phyloP scores from a whole-genome alignment of 2,329 filamentous ascomycete genomes.

The Aspergillus ibericus region DNA sequence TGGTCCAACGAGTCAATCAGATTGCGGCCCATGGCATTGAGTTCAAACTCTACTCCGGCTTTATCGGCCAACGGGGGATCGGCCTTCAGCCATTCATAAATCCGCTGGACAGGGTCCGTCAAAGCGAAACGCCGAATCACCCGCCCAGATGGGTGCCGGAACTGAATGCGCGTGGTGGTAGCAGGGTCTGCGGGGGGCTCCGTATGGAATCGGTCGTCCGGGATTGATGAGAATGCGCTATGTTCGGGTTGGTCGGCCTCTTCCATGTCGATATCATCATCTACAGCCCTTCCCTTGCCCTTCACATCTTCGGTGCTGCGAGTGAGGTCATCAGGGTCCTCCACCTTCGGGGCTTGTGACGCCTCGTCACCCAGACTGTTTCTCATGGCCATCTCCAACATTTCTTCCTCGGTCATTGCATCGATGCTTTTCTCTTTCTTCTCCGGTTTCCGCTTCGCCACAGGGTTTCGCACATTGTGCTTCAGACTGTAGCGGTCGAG shows the following conservation, averaged over 20 bases:
- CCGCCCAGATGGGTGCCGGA: constrained; percentile 79
- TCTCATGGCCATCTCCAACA: constrained; percentile 89
- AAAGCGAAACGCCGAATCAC: constrained; percentile 83
- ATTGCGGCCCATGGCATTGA: constrained; percentile 85
- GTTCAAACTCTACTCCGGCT: constrained; percentile 75
- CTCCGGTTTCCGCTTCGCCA: constrained; percentile 74
- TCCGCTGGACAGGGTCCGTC: constrained; percentile 71
- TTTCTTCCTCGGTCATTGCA: constrained; percentile 94
- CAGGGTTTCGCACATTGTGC: constrained; percentile 86
- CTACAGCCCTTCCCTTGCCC: constrained; percentile 51
- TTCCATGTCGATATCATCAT: constrained; percentile 38
- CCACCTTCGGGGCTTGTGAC: constrained; percentile 52
- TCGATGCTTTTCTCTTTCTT: constrained; percentile 72
- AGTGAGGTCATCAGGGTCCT: constrained; percentile 87
- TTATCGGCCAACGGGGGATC: constrained; percentile 75
- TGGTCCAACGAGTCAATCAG: constrained; percentile 72
- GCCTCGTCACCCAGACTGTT: constrained; percentile 71
- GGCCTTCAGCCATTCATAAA: constrained; percentile 97
- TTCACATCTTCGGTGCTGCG: constrained; percentile 56
- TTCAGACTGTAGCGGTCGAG: constrained; percentile 94
- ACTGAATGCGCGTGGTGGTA: constrained; percentile 84
- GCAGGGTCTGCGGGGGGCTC: constrained; percentile 73
- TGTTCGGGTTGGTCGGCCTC: constrained; percentile 39
- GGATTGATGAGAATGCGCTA: constrained; percentile 67
- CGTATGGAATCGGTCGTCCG: constrained; percentile 68